Evolutionary conservation across 176 grass and related monocot species (phyloP).

Genomic region (Coix lacrymajobi): DNA sequence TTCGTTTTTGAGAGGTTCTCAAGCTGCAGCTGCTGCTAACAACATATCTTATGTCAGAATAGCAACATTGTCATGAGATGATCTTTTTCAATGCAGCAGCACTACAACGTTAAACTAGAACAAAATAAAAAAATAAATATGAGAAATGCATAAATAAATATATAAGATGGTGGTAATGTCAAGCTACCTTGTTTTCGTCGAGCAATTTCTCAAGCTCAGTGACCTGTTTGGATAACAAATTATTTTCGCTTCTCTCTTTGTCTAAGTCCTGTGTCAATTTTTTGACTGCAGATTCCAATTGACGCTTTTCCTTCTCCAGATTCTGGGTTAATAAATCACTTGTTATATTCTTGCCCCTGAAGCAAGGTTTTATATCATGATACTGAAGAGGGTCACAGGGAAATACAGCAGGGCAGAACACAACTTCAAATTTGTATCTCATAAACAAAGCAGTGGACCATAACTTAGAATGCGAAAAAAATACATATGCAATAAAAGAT

Average conservation of each 20-base stretch:
- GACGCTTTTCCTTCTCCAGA: slow-evolving; percentile 66
- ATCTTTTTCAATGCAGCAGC: background rate
- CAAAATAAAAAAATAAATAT: slow-evolving; percentile 8
- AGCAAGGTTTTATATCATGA: background rate
- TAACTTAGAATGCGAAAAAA: background rate
- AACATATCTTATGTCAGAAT: slow-evolving; percentile 32
- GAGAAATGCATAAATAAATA: background rate
- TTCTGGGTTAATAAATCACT: slow-evolving; percentile 48
- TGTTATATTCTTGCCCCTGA: slow-evolving; percentile 10
- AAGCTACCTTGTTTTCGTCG: slow-evolving; percentile 66
- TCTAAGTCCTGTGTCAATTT: slow-evolving; percentile 50
- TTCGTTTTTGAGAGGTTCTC: slow-evolving; percentile 54
- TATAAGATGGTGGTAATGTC: slow-evolving; percentile 8
- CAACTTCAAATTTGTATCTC: slow-evolving; percentile 9
- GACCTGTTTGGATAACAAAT: slow-evolving; percentile 55
- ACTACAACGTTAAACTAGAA: background rate
- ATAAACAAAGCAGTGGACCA: slow-evolving; percentile 5
- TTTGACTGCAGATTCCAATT: slow-evolving; percentile 49
- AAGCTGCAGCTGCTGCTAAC: slow-evolving; percentile 77
- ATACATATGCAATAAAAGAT: slow-evolving; percentile 23
- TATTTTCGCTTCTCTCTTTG: slow-evolving; percentile 45
- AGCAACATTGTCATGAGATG: background rate
- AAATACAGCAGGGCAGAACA: background rate
- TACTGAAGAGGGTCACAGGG: slow-evolving; percentile 7
- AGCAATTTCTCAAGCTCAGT: slow-evolving; percentile 54